Evolutionary conservation across 192 early-diverging fungal genomes (phyloP).

Genomic region (Coemansia sp.): DNA sequence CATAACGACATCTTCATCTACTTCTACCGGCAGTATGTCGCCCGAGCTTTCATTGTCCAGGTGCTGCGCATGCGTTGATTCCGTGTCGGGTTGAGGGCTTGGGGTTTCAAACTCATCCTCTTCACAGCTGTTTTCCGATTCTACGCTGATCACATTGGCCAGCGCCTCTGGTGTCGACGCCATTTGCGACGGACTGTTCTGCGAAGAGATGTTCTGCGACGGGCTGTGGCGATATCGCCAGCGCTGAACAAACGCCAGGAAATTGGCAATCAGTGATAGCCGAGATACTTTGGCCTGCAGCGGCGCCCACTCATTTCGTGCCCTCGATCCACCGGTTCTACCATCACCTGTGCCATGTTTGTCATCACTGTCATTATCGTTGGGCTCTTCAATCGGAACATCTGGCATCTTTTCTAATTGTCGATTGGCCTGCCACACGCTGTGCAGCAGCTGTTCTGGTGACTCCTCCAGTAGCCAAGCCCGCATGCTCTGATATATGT

Average conservation of each 20-base stretch:
- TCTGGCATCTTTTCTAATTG: constrained; percentile 48
- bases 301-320: not conserved
- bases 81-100: not conserved
- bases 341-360: not conserved
- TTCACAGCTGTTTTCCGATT: constrained; percentile 13
- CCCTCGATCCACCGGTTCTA: not conserved
- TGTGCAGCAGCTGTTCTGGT: not conserved
- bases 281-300: constrained; percentile 19
- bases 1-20: not conserved
- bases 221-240: constrained; percentile 25
- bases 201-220: not conserved
- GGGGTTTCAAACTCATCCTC: constrained; percentile 11
- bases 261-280: constrained; percentile 34
- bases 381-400: constrained; percentile 1
- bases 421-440: constrained; percentile 22
- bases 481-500: constrained; percentile 25
- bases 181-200: not conserved
- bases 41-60: not conserved
- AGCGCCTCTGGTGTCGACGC: not conserved
- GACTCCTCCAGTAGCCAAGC: constrained; percentile 27
- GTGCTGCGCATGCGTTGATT: not conserved
- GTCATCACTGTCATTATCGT: constrained; percentile 4
- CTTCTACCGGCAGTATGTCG: not conserved
- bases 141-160: constrained; percentile 14
- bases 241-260: constrained; percentile 30